Evolutionary conservation across 1,284 basidiomycete genomes (phyloP).

Genomic region (Microbotryum intermedium): DNA sequence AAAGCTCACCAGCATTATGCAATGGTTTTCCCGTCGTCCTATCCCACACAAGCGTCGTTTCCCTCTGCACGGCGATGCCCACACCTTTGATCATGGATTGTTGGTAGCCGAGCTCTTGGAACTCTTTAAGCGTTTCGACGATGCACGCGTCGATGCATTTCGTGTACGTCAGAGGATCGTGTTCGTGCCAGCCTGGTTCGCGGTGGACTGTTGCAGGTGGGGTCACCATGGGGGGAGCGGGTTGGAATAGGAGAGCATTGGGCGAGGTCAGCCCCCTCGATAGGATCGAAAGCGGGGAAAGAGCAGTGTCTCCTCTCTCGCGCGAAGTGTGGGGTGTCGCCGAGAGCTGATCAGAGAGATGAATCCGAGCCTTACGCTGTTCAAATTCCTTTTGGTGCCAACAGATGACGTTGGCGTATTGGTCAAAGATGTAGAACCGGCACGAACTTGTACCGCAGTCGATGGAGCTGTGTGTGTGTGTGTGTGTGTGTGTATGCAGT

Average conservation of each 20-base stretch:
- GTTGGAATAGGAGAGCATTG: slow-evolving; percentile 33
- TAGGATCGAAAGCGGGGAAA: not conserved
- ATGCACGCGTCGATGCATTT: slow-evolving; percentile 71
- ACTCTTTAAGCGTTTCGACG: slow-evolving; percentile 57
- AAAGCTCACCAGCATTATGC: slow-evolving; percentile 43
- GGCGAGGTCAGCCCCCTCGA: slow-evolving; percentile 43
- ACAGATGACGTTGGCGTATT: slow-evolving; percentile 75
- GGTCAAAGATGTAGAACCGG: slow-evolving; percentile 44
- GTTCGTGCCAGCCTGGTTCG: slow-evolving; percentile 77
- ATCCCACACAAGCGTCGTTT: slow-evolving; percentile 93
- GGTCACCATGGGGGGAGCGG: not conserved
- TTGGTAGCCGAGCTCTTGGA: slow-evolving; percentile 66
- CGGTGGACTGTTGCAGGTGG: slow-evolving; percentile 14
- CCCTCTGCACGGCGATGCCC: slow-evolving; percentile 95
- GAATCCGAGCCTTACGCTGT: slow-evolving; percentile 43
- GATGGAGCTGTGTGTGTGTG: slow-evolving; percentile 13
- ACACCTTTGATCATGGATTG: slow-evolving; percentile 81
- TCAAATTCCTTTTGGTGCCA: slow-evolving; percentile 60
- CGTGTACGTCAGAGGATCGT: slow-evolving; percentile 78
- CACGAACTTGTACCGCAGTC: slow-evolving; percentile 26
- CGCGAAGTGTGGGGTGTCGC: not conserved
- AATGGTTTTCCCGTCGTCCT: slow-evolving; percentile 77
- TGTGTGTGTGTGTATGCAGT: not conserved
- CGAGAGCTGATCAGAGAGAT: not conserved
- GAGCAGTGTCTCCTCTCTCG: not conserved